phyloP scores from a whole-genome alignment of 345 rosid genomes.

The Odontarrhena argentea region DNA sequence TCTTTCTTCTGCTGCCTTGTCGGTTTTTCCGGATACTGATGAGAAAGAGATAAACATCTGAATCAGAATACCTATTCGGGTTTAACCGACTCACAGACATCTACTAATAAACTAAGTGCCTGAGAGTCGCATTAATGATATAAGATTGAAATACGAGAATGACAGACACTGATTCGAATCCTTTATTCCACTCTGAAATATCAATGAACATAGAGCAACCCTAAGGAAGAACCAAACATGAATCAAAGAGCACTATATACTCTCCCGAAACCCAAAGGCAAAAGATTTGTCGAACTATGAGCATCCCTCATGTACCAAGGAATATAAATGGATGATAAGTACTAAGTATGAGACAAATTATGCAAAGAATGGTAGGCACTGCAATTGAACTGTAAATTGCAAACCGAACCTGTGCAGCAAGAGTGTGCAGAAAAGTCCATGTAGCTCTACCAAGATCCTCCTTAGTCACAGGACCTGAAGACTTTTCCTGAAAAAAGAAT shows the following conservation, averaged over 20 bases:
- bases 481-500: constrained; percentile 45
- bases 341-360: not conserved
- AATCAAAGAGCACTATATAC: not conserved
- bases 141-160: not conserved
- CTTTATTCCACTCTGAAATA: not conserved
- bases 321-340: not conserved
- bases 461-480: constrained; percentile 78
- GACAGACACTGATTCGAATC: not conserved
- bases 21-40: constrained; percentile 94
- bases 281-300: not conserved
- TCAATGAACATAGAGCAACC: constrained; percentile 16
- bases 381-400: not conserved
- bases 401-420: constrained; percentile 79
- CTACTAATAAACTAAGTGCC: constrained; percentile 5
- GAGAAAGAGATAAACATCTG: constrained; percentile 13
- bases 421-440: constrained; percentile 96
- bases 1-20: constrained; percentile 95
- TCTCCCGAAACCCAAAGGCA: not conserved
- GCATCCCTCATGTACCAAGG: not conserved
- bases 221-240: not conserved
- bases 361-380: constrained; percentile 9
- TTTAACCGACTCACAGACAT: constrained; percentile 12
- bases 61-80: not conserved
- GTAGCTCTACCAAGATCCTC: constrained; percentile 94
- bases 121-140: not conserved